Evolutionary conservation across 2,329 filamentous ascomycete species (phyloP).

Genomic region (Claviceps pazoutovae): DNA sequence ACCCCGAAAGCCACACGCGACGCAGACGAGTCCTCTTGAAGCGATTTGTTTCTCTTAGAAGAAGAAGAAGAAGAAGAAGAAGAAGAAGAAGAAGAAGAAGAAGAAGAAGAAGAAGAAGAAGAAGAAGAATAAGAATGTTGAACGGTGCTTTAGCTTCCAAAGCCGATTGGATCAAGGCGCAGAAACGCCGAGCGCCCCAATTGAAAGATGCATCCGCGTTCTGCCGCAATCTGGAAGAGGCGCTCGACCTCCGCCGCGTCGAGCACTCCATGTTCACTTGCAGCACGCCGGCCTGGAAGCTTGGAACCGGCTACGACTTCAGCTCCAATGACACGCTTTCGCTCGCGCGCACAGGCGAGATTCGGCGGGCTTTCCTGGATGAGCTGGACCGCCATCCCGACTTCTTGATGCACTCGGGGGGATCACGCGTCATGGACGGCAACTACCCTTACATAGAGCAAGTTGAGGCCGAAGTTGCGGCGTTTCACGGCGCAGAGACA

Average conservation of each 20-base stretch:
- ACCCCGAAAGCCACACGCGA: neutral
- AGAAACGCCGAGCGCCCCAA: neutral
- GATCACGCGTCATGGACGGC: slow-evolving; percentile 51
- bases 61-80: too few species aligned
- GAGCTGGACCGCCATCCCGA: slow-evolving; percentile 16
- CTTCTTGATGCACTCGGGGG: slow-evolving; percentile 34
- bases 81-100: too few species aligned
- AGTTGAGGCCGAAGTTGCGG: slow-evolving; percentile 47
- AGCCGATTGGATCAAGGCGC: neutral
- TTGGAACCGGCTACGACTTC: slow-evolving; percentile 31
- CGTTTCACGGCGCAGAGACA: slow-evolving; percentile 35
- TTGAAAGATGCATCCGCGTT: neutral
- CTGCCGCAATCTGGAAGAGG: slow-evolving; percentile 17
- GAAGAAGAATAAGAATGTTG: too few species aligned
- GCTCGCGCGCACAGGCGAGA: slow-evolving; percentile 30
- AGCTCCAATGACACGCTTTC: slow-evolving; percentile 55
- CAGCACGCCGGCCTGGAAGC: slow-evolving; percentile 8
- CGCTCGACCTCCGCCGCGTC: slow-evolving; percentile 14
- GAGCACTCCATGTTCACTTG: slow-evolving; percentile 13
- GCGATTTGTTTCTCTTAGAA: neutral
- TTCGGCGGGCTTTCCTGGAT: slow-evolving; percentile 33
- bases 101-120: too few species aligned
- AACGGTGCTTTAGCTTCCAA: neutral
- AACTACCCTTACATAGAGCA: slow-evolving; percentile 40
- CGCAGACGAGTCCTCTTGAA: neutral